Evolutionary conservation across 1,139 yeast genomes (phyloP).

Genomic region (Neolecta irregularis): DNA sequence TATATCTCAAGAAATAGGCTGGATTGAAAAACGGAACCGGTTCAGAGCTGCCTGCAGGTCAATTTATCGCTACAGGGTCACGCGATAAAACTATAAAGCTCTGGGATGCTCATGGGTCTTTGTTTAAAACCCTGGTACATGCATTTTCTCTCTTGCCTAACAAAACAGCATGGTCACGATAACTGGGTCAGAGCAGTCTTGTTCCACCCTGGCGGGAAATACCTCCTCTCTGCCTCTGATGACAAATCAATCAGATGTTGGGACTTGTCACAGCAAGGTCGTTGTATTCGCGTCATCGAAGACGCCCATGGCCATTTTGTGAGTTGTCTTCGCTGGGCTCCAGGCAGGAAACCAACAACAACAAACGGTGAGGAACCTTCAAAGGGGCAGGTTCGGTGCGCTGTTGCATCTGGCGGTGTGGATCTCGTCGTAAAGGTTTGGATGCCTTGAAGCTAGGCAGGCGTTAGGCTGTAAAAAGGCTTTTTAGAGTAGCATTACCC

Average conservation of each 20-base stretch:
- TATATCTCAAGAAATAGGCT: constrained; percentile 7
- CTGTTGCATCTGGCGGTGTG: constrained; percentile 65
- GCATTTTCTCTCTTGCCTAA: too few species aligned
- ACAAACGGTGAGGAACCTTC: constrained; percentile 12
- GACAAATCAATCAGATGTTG: constrained; percentile 65
- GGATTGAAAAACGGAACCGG: constrained; percentile 13
- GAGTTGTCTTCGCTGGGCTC: constrained; percentile 49
- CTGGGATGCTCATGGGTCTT: constrained; percentile 61
- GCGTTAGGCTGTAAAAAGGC: too few species aligned
- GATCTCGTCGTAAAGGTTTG: constrained; percentile 77
- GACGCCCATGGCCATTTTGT: constrained; percentile 63
- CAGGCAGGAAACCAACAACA: constrained; percentile 12
- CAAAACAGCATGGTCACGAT: too few species aligned
- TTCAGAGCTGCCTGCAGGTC: constrained; percentile 13
- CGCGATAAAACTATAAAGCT: constrained; percentile 62
- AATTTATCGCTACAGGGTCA: constrained; percentile 54
- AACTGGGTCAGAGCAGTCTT: constrained; percentile 70
- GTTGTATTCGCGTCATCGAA: constrained; percentile 36
- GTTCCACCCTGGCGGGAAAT: constrained; percentile 64
- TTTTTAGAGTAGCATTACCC: too few species aligned
- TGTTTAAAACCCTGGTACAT: constrained; percentile 36
- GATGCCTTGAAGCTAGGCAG: constrained; percentile 23
- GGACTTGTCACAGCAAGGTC: constrained; percentile 48
- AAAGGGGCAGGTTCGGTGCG: constrained; percentile 19
- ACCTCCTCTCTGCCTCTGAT: constrained; percentile 59